Evolutionary conservation across 495 filamentous ascomycete genomes (phyloP).

Genomic region (Podospora fimiseda): DNA sequence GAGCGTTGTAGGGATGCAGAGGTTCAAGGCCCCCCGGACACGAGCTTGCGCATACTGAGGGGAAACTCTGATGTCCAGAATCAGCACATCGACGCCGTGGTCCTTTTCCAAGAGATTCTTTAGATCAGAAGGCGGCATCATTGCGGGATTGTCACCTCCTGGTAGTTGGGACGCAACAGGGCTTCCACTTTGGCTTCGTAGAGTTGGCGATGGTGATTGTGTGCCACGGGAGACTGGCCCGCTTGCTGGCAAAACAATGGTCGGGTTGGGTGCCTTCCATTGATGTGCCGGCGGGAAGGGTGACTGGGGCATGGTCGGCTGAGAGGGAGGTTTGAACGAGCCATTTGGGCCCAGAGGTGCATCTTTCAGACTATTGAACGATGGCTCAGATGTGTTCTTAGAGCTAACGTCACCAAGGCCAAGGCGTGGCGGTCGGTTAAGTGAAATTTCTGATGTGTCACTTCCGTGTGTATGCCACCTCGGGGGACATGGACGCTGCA

Average conservation of each 20-base stretch:
- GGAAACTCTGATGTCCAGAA: constrained; percentile 86
- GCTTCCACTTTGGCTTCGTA: neutral
- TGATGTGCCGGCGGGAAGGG: neutral
- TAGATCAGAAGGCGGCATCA: constrained; percentile 61
- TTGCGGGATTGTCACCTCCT: constrained; percentile 38
- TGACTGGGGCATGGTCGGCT: neutral
- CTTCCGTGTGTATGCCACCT: constrained; percentile 35
- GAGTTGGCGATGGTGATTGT: constrained; percentile 20
- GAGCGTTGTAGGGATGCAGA: constrained; percentile 93
- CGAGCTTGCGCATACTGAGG: constrained; percentile 71
- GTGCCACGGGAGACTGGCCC: constrained; percentile 7
- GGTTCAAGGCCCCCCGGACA: constrained; percentile 73
- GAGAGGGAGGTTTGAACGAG: neutral
- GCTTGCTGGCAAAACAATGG: constrained; percentile 19
- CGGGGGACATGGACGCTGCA: constrained; percentile 33
- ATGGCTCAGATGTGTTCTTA: constrained; percentile 5
- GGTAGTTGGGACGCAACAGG: constrained; percentile 41
- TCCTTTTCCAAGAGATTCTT: constrained; percentile 57
- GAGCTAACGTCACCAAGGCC: neutral
- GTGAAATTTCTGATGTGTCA: constrained; percentile 27
- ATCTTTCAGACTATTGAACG: neutral
- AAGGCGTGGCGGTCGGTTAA: constrained; percentile 15
- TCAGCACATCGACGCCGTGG: constrained; percentile 50
- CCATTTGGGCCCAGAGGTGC: neutral
- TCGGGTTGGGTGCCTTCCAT: neutral